Evolutionary conservation across 768 basidiomycete species (phyloP).

Genomic region (Trametes cinnabarina): DNA sequence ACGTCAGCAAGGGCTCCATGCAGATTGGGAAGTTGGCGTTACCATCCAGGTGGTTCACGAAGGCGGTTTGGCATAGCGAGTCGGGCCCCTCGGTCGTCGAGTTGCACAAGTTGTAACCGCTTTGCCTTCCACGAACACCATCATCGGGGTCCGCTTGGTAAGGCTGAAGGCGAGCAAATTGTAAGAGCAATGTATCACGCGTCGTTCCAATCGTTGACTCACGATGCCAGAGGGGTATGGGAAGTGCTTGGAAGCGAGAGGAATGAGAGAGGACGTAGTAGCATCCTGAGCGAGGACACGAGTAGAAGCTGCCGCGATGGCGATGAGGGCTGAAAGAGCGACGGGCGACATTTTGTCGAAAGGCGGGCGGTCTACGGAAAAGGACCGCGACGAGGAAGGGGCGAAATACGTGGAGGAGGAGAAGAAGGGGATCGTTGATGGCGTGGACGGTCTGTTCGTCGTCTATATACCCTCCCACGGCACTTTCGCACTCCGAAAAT

Average conservation of each 20-base stretch:
- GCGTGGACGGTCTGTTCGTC: neutral
- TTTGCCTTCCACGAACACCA: conserved; percentile 52
- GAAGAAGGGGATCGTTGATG: conserved; percentile 12
- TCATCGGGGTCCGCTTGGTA: conserved; percentile 46
- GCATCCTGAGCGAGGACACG: conserved; percentile 26
- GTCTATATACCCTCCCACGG: conserved; percentile 21
- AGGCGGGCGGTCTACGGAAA: conserved; percentile 9
- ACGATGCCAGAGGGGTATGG: conserved; percentile 25
- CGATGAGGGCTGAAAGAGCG: conserved; percentile 36
- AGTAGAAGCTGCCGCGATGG: conserved; percentile 27
- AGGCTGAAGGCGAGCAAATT: conserved; percentile 37
- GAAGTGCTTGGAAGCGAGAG: conserved; percentile 29
- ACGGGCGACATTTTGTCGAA: conserved; percentile 31
- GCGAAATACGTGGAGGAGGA: conserved; percentile 9
- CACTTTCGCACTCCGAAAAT: conserved; percentile 18
- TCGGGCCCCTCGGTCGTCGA: conserved; percentile 57
- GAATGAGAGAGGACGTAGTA: conserved; percentile 25
- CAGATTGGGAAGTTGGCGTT: neutral
- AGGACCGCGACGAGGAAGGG: conserved; percentile 12
- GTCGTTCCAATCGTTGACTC: neutral
- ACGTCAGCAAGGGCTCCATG: too few relatives aligned
- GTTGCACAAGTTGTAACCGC: conserved; percentile 68
- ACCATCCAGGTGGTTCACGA: conserved; percentile 58
- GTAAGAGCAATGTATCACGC: too few relatives aligned
- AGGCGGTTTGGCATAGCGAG: conserved; percentile 70